Base-by-base conservation (phyloP, 768 basidiomycete species). In the Amanita inopinata region DNA sequence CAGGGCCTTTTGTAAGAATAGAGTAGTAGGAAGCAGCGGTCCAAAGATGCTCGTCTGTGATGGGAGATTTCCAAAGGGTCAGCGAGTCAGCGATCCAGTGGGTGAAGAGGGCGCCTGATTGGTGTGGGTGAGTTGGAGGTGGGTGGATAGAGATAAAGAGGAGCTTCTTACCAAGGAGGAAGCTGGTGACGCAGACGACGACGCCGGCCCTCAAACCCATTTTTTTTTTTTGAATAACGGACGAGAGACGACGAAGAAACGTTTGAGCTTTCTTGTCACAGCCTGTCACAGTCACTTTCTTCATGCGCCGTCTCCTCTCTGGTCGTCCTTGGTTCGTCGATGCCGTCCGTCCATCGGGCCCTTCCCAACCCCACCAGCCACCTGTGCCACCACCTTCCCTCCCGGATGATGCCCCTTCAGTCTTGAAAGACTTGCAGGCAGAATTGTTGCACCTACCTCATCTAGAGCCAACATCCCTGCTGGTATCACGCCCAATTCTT, bases 1-100 rank as follows among this genome's bases (percentile, higher is more conserved):
- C 53, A 2, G 84, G 78, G 7, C 73, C 75, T 48, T 76, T 81
- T 17, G 84, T 71, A 42, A 91, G 70, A 45, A 86, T 77, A 25
- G 83, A 73, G 57, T 91, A 91, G 60, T 91, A 91, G 40, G 73
- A 64, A 5, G 87, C 88, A 2, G 88, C 80, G 5, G 78, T 82
- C 81, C 84, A 87, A 9, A 91, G 70, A 50, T 83, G 76, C 48
- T 79, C 78, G 52, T 91, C 86, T n/a, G 83, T 89, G 52, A 81
- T 71, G 32, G 88, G 86, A 9, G 83, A 77, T 64, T 85, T 88
- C 88, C 88, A 91, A 30, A 91, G 70, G 24, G 88, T 91, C 39
- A 88, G 65, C 1, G 86, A 89, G 67, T 91, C 88, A n/a, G 88
- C 88, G 48, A 87, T 89, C 88, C 88, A 91, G 56, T 91, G 83